Base-by-base conservation (phyloP, 768 basidiomycete species). In the Dentipellis sp. region DNA sequence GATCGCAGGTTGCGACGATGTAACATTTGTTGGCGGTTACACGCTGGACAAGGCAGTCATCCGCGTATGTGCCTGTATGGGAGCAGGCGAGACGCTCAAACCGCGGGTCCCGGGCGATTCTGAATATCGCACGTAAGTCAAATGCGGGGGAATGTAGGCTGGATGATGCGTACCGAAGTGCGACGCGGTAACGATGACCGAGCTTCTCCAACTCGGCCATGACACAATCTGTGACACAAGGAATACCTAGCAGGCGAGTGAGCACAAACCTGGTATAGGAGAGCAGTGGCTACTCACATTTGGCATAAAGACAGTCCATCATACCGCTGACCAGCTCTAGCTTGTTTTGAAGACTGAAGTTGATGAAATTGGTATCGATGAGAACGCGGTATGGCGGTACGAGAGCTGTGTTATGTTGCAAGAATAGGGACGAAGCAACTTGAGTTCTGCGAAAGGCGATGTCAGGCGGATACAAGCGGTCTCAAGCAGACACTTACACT, bases 361-460 rank as follows among this genome's bases (percentile, higher is more conserved):
- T 98, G 78, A 99, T 99, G 64, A 99, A 98, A 69, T 99, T 99
- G 67, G 97, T 99, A 71, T 99, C 97, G 58, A 99, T 92, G 39
- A 99, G 82, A 23, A 99, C 91, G 17, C 95, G 84, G 68, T 98
- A 99, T 3, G 97, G 97, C 0, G 97, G 97, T 0, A 91, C 94
- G 49, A 99, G 88, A 17, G 97, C 88, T 19, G 88, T 85, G 69
- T 99, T 98, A 69, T 98, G 97, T 4, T 88, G 84, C 42, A 99
- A 77, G 77, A 97, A 97, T 62, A 97, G 76, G 17, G 94, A 92
- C 34, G 93, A 89, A n/a, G 94, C 84, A 45, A 88, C 78, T 66
- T 91, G 88, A 3, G 88, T 82, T 48, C 93, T 95, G 65, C 37
- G 51, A 57, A 56, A 5, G 47, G 22, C 47, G 59, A 34, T 56